These are phyloP conservation scores for Cinnamomum micranthum DNA, from an alignment of 164 flowering plant genomes.

Conservation along the genomic window DNA sequence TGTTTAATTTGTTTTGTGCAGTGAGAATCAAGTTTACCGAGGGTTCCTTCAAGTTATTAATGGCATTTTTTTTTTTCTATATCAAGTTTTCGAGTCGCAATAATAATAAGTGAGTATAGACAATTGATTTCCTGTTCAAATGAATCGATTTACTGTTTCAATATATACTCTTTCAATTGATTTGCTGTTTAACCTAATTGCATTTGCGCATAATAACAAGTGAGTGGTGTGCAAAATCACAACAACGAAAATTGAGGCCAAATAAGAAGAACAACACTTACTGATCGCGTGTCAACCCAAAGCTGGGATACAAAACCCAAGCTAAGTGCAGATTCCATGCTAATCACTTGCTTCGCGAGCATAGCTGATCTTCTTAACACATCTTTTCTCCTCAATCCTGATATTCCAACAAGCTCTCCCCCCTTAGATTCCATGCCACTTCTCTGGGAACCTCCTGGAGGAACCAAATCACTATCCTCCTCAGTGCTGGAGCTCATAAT, in stretches of 20 bases:
- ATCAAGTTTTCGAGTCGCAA: not conserved
- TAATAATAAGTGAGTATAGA: too few relatives aligned
- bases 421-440: slow-evolving; percentile 17
- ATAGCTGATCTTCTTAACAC: slow-evolving; percentile 55
- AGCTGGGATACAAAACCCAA: slow-evolving; percentile 80
- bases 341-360: slow-evolving; percentile 84
- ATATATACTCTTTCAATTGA: too few relatives aligned
- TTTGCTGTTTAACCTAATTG: too few relatives aligned
- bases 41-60: not conserved
- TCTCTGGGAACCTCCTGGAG: slow-evolving; percentile 5
- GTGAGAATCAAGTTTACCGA: too few relatives aligned
- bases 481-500: slow-evolving; percentile 3
- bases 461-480: slow-evolving; percentile 20
- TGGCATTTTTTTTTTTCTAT: not conserved
- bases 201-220: too few relatives aligned
- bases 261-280: slow-evolving; percentile 27
- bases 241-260: not conserved
- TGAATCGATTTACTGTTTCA: too few relatives aligned
- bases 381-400: slow-evolving; percentile 34
- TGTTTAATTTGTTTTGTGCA: too few relatives aligned
- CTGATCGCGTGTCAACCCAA: slow-evolving; percentile 74
- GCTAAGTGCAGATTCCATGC: slow-evolving; percentile 60
- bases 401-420: slow-evolving; percentile 10
- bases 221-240: not conserved
- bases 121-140: too few relatives aligned